Conservation (phyloP, 2,329 filamentous ascomycete species). For the Aspergillus sp. region DNA sequence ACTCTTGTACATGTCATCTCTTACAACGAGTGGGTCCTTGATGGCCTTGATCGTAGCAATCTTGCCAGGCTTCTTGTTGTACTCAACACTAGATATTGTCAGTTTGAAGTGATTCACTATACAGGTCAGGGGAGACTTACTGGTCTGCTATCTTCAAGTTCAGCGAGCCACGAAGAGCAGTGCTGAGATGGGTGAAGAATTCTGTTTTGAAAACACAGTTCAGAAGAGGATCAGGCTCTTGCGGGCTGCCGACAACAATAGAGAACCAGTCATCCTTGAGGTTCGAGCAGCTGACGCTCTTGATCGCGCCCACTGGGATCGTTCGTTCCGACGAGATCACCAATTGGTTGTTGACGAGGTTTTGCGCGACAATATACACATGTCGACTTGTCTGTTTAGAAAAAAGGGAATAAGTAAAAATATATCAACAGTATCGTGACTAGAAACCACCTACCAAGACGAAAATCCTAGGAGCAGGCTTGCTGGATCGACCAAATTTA, state of each 20-base stretch:
- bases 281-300: conserved; percentile 73
- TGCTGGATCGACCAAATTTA: conserved; percentile 94
- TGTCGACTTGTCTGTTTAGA: conserved; percentile 60
- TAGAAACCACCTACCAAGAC: conserved; percentile 50
- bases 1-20: conserved; percentile 88
- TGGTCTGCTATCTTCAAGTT: conserved; percentile 74
- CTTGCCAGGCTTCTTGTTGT: conserved; percentile 97
- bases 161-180: conserved; percentile 64
- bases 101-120: conserved; percentile 1
- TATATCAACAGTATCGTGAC: neutral
- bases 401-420: neutral
- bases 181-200: conserved; percentile 85
- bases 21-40: conserved; percentile 69
- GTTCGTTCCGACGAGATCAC: conserved; percentile 75
- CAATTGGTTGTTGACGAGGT: conserved; percentile 71
- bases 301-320: conserved; percentile 79
- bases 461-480: conserved; percentile 77
- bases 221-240: conserved; percentile 87
- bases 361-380: conserved; percentile 83
- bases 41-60: conserved; percentile 79
- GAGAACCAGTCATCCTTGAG: conserved; percentile 96
- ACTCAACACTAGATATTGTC: conserved; percentile 59
- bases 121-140: conserved; percentile 29
- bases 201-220: conserved; percentile 96
- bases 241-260: conserved; percentile 77